phyloP scores from a whole-genome alignment of 495 filamentous ascomycete species.

The Aspergillus taichungensis region DNA sequence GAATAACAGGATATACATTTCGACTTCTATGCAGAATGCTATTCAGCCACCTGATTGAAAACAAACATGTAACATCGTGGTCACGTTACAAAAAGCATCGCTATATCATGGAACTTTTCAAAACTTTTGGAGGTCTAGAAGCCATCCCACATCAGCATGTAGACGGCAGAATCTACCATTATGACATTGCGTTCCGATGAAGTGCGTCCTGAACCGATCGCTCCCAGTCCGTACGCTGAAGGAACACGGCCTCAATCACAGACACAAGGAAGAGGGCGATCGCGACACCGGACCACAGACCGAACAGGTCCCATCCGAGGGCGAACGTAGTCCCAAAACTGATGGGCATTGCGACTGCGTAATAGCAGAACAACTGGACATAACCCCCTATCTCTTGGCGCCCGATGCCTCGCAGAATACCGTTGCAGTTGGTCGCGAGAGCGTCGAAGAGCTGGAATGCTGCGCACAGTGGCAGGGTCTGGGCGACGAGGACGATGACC shows the following conservation, averaged over 20 bases:
- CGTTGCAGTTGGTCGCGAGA: conserved; percentile 67
- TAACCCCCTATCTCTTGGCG: conserved; percentile 84
- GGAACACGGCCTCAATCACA: conserved; percentile 55
- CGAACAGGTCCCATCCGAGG: conserved; percentile 60
- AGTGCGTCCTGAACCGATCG: conserved; percentile 65
- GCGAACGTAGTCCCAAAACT: conserved; percentile 69
- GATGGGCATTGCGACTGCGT: conserved; percentile 74
- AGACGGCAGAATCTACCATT: conserved; percentile 17
- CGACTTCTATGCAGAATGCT: no score
- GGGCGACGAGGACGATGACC: conserved; percentile 65
- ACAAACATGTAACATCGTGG: no score
- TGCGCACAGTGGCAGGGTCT: conserved; percentile 67
- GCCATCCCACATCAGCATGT: not conserved
- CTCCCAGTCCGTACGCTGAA: conserved; percentile 61
- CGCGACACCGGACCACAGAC: conserved; percentile 78
- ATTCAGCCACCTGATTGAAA: no score
- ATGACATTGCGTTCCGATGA: conserved; percentile 53
- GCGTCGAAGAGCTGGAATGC: conserved; percentile 86
- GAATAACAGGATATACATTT: no score
- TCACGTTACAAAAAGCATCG: no score
- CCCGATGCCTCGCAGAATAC: conserved; percentile 74
- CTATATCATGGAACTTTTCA: no score
- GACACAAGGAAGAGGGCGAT: conserved; percentile 59
- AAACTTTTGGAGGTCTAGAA: no score
- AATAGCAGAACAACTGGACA: conserved; percentile 77